These are phyloP conservation scores for Eruca vesicaria DNA, from an alignment of 441 rosid genomes.

Conservation along the genomic window DNA sequence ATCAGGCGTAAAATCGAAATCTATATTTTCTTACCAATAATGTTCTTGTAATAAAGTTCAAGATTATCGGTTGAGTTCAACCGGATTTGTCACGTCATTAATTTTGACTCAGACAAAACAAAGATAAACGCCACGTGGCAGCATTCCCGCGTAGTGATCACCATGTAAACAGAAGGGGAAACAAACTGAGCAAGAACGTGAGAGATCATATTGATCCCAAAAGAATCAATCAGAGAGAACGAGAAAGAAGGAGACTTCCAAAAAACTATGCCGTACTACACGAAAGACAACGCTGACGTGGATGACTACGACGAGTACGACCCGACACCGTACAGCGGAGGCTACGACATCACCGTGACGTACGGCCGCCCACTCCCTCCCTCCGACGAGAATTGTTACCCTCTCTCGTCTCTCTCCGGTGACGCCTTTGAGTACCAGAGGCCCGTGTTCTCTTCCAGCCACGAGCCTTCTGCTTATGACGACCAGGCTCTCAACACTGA, in stretches of 20 bases:
- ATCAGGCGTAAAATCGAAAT: too few relatives aligned
- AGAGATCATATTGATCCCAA: background rate
- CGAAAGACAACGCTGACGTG: slow-evolving; percentile 39
- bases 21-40: too few relatives aligned
- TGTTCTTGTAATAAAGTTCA: too few relatives aligned
- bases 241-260: background rate
- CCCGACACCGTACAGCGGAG: slow-evolving; percentile 80
- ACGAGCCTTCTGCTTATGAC: slow-evolving; percentile 55
- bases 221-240: background rate
- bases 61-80: background rate
- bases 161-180: slow-evolving; percentile 5
- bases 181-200: background rate
- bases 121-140: slow-evolving; percentile 6
- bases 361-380: slow-evolving; percentile 70
- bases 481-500: slow-evolving; percentile 53
- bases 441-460: slow-evolving; percentile 44
- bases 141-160: background rate
- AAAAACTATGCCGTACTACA: too few relatives aligned
- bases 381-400: slow-evolving; percentile 64
- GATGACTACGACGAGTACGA: slow-evolving; percentile 71
- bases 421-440: slow-evolving; percentile 56
- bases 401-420: slow-evolving; percentile 38
- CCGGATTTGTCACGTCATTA: background rate
- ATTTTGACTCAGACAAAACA: background rate
- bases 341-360: slow-evolving; percentile 58